A percentile compares a stretch with the other conserved stretches of the same genome.
Conservation (phyloP, 164 flowering plant genomes). For the Aristolochia californica region DNA sequence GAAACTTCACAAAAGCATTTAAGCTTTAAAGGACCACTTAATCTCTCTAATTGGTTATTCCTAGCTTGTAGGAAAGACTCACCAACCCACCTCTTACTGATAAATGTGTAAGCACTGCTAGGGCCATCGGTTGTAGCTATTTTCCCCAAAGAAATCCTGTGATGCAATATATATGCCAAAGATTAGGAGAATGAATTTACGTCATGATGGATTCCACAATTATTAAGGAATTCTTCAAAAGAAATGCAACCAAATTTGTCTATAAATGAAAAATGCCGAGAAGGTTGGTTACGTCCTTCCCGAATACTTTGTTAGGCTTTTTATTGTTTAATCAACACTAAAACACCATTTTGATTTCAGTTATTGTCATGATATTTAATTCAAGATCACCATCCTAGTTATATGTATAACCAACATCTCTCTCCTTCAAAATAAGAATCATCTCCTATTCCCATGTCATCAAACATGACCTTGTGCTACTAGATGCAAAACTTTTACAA, state of each 20-base stretch:
- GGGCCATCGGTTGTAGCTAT: conserved; percentile 83
- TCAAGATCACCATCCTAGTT: no score
- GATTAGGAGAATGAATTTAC: conserved; percentile 30
- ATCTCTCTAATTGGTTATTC: neutral
- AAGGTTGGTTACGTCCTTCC: no score
- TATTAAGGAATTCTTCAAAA: conserved; percentile 14
- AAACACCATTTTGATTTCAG: no score
- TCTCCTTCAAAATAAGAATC: no score
- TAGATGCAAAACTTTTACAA: neutral
- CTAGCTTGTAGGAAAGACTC: conserved; percentile 35
- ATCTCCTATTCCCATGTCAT: neutral
- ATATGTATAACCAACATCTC: no score
- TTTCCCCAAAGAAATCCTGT: conserved; percentile 97
- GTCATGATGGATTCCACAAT: conserved; percentile 15
- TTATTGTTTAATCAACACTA: no score
- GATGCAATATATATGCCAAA: conserved; percentile 59
- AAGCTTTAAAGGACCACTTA: conserved; percentile 1
- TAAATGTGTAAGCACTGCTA: conserved; percentile 64
- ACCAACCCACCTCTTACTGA: conserved; percentile 95
- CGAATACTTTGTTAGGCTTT: no score
- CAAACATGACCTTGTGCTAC: neutral
- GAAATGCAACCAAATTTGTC: conserved; percentile 1
- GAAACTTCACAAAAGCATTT: no score
- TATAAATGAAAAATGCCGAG: neutral
- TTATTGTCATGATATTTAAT: no score